phyloP scores from a whole-genome alignment of 345 rosid species.

The Erodium maritimum region DNA sequence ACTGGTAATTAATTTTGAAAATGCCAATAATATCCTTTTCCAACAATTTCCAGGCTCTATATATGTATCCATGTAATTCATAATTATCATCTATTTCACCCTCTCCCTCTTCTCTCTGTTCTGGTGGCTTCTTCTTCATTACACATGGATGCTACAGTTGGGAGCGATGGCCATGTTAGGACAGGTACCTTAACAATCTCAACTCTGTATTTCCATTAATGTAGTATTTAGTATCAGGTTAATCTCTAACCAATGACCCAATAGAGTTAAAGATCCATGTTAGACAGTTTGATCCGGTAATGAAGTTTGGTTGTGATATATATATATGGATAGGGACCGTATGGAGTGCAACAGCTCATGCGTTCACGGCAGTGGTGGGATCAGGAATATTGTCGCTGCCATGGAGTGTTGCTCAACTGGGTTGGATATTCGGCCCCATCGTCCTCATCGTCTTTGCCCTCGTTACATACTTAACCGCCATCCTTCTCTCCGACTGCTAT shows the following conservation, averaged over 20 bases:
- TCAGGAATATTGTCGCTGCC: conserved; percentile 20
- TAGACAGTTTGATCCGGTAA: background rate
- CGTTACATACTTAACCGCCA: conserved; percentile 56
- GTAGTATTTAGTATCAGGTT: no score
- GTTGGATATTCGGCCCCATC: conserved; percentile 10
- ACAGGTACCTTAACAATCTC: background rate
- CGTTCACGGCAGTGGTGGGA: conserved; percentile 14
- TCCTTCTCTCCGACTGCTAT: conserved; percentile 55
- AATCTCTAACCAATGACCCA: no score
- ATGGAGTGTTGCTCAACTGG: conserved; percentile 18
- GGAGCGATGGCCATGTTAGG: background rate
- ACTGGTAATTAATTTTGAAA: background rate
- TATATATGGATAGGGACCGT: conserved; percentile 5
- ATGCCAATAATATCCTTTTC: no score
- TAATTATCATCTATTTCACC: background rate
- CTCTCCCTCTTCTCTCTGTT: background rate
- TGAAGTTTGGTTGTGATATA: no score
- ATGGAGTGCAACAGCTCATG: conserved; percentile 17
- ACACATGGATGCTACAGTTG: background rate
- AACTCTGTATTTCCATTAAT: no score
- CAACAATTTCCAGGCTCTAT: background rate
- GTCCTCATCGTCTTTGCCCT: conserved; percentile 33
- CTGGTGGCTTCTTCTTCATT: background rate
- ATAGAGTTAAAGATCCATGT: no score
- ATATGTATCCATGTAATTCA: background rate